Base-by-base conservation (phyloP, 495 filamentous ascomycete species). In the Friedmanniomyces simplex region DNA sequence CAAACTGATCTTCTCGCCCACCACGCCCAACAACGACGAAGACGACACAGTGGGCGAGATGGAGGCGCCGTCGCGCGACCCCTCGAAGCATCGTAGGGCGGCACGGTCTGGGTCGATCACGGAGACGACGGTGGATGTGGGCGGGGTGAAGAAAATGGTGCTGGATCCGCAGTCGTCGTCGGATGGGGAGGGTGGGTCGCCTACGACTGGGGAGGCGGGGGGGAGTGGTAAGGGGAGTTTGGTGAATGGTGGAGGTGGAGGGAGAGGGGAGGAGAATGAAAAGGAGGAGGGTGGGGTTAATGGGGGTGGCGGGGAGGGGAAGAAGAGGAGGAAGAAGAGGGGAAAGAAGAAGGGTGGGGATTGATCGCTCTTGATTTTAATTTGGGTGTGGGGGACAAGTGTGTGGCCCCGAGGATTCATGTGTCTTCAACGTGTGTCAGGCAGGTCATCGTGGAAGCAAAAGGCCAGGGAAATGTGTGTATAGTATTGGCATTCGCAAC, bases 41-140 rank as follows among this genome's bases (percentile, higher is more conserved):
- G 39, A 42, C 25, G 63, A 59, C 22, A 25, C 21, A 7, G 43
- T 67, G 32, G 51, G 58, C 61, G 43, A 64, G 52, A 46, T 67
- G 50, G 59, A 49, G 18, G 22, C 46, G 18, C 50, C 59, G 63
- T n/a, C 18, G 47, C 50, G 57, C 3, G 34, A 50, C 1, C 54
- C 25, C 37, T 55, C 47, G 18, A 61, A 50, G 49, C 16, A 13
- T 16, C 32, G 54, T 0, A 34, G 52, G 6, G 25, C 56, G 18
- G 85, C 86, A 0, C 81, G 88, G 36, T 90, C 85, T 62, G 90
- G 90, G 12, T 90, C 85, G 69, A 95, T 96, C 64, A 91, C 88
- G 0, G 89, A 95, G 70, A 89, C 90, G 64, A 78, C 90, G 20
- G 73, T 94, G 37, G 88, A 95, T 67, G 75, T 85, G 12, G 85